Evolutionary conservation across 495 filamentous ascomycete species (phyloP), one percentile per base, ranked within the genome.

Genomic region (Chaetomidium leptoderma): DNA sequence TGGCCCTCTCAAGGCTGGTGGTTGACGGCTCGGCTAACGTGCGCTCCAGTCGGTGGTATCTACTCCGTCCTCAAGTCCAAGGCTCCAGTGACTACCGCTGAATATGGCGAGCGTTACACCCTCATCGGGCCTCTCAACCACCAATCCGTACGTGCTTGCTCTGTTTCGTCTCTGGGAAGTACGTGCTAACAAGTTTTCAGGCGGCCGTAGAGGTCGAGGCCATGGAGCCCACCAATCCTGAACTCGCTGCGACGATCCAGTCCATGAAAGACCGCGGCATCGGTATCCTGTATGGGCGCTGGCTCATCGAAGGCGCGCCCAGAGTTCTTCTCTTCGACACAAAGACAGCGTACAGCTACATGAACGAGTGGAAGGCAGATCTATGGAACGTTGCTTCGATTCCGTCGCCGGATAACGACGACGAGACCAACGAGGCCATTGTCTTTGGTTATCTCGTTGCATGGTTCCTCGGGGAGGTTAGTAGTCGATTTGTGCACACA

Each of bases 1-100:
- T 4, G 2, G 32, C 29, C 32, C 33, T n/a, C n/a, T n/a, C n/a
- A n/a, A n/a, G n/a, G n/a, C n/a, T 14, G 47, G 6, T 8, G 44
- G 26, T 32, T 27, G 42, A 21, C 46, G 30, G 30, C 43, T n/a
- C 32, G 33, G 49, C 61, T 64, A 51, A 62, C 62, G 39, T 14
- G 33, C 17, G 23, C 32, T 52, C 35, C 58, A 92, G 93, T 98
- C 55, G 93, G 93, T 67, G 93, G 93, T 60, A 98, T 98, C 75
- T 98, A 98, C 77, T 97, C 92, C 14, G 93, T 98, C 51, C 84
- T 98, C 69, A 98, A 98, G 76, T 98, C 93, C 51, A 98, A 98
- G 72, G 92, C 93, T 19, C 92, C 93, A 9, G 92, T 98, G 47
- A 98, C 93, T 27, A 96, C 93, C 0, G 91, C 91, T 17, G 93